Base-by-base conservation (phyloP, 352 stramenopile genomes). In the Pythium folliculosum region DNA sequence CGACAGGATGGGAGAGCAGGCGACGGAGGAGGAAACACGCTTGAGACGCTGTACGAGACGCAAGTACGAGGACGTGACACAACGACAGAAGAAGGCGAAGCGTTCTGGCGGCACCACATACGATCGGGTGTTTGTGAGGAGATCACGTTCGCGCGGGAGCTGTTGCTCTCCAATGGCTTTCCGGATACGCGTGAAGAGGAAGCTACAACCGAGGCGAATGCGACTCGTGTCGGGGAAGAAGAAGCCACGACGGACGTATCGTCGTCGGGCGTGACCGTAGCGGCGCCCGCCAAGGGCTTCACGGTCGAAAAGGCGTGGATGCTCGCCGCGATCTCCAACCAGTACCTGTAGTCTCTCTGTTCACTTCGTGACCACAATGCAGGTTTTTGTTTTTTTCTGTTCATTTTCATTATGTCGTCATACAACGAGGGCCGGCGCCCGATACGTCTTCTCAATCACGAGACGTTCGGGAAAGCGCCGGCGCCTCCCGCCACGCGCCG, bases 281-380 rank as follows among this genome's bases (percentile, higher is more conserved):
- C 2, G 12, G 16, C 40, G 9, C 35, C 21, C 2, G n/a, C 23
- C 52, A 55, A 25, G 22, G 53, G 63, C 17, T 77, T 76, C 25
- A 72, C 63, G 0, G 58, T 70, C 21, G 48, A 77, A 40, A 81
- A 75, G 53, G 75, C 75, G 22, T 81, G 75, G 75, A 75, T 81
- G 69, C 56, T 81, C 23, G 68, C 75, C 14, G 63, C 75, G 9
- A 81, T 81, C 62, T 70, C 71, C 8, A 52, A 73, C 27, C 59
- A 75, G 63, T 81, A 79, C 40, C 63, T 78, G 21, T 75, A 61
- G 63, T 51, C n/a, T n/a, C n/a, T n/a, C n/a, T n/a, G n/a, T n/a
- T n/a, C n/a, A n/a, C n/a, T n/a, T n/a, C 55, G 48, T 27, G 4
- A 27, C n/a, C 17, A 54, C 23, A 21, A n/a, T 43, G 17, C 14